Evolutionary conservation across 768 basidiomycete genomes (phyloP), one percentile per base, ranked within the genome.

Genomic region (Phanerochaete carnosa): DNA sequence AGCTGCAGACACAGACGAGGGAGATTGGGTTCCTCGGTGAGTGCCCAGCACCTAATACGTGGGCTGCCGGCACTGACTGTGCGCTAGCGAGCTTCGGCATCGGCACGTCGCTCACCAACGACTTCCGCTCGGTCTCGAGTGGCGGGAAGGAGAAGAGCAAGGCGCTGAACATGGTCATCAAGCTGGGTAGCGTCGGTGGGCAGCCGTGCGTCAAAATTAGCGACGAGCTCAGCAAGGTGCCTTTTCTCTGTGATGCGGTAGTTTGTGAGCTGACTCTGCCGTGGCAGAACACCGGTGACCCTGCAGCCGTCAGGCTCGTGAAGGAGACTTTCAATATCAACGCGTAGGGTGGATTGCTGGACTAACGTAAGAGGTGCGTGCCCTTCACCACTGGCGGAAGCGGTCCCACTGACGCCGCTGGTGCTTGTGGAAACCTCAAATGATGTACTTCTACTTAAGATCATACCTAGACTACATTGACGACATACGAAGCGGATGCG

Each of bases 141-240:
- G 66, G 74, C 29, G 72, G 81, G 66, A 69, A 66, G 71, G 82
- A 83, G 68, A 85, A 84, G 74, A 93, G 90, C 75, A 90, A 85
- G 68, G 83, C 94, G 23, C 72, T 97, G 63, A 97, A 96, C 69
- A 98, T 98, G 70, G 96, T 99, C 52, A 95, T 98, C 76, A 98
- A 98, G 69, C 79, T 99, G 9, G 82, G 84, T 39, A 81, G 84
- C 47, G 87, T 97, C 13, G 79, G 92, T 67, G 83, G 81, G 11
- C 79, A 79, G 59, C 85, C 87, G 1, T 96, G 94, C 65, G 85
- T 98, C 65, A 98, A 99, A 75, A 85, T 99, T 66, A 95, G 93
- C 58, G 97, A 98, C 72, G 95, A 98, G 68, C 70, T 88, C 57
- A 88, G 79, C 9, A 99, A 98, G 84, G 88, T 86, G 35, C 12